phyloP scores from a whole-genome alignment of 108 stramenopile genomes.

The Pseudonitzschia delicatissima region DNA sequence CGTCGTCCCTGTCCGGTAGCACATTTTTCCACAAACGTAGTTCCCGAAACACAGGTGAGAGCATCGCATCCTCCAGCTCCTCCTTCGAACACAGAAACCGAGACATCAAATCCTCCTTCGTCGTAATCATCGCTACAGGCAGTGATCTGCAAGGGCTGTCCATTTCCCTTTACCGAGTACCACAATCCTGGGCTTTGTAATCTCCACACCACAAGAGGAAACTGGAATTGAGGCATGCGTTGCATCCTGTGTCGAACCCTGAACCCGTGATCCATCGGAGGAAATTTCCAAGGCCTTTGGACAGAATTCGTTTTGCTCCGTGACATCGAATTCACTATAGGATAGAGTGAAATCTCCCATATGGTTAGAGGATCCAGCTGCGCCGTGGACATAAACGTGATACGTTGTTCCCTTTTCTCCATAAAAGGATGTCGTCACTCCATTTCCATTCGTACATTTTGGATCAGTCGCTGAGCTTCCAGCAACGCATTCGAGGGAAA shows the following conservation, averaged over 20 bases:
- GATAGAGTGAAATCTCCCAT: slow-evolving; percentile 10
- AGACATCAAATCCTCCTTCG: background rate
- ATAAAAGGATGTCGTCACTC: slow-evolving; percentile 2
- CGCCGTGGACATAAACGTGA: slow-evolving; percentile 9
- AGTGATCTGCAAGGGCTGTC: slow-evolving; percentile 1
- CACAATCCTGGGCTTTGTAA: slow-evolving; percentile 10
- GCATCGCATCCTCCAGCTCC: background rate
- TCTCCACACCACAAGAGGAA: background rate
- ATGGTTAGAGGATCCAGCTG: background rate
- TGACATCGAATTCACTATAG: background rate
- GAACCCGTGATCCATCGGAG: slow-evolving; percentile 2
- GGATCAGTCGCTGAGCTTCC: slow-evolving; percentile 7
- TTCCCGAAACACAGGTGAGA: background rate
- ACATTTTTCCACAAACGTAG: background rate
- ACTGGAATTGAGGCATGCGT: slow-evolving; percentile 3
- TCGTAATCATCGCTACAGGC: background rate
- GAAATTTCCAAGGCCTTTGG: background rate
- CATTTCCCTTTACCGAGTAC: background rate
- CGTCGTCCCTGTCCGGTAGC: background rate
- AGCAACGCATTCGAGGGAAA: background rate
- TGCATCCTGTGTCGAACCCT: slow-evolving; percentile 13
- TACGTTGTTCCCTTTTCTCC: background rate
- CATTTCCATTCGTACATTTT: background rate
- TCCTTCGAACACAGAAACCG: slow-evolving; percentile 5
- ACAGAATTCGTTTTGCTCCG: slow-evolving; percentile 8